Percentiles rank a stretch among this genome's conserved stretches.
These are phyloP conservation scores for Dipodascopsis uninucleata DNA, from an alignment of 805 yeast genomes.

Conservation along the genomic window DNA sequence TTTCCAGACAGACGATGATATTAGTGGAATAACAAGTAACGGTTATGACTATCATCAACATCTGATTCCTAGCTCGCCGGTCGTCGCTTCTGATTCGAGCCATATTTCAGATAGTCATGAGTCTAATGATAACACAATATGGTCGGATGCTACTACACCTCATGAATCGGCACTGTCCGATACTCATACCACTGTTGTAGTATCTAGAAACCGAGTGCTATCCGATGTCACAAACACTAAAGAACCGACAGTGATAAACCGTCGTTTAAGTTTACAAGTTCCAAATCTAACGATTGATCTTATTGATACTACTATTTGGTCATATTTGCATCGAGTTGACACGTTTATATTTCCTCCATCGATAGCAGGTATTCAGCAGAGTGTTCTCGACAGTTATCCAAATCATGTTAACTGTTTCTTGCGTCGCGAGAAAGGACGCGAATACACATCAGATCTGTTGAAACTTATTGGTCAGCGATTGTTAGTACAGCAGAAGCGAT, in stretches of 20 bases:
- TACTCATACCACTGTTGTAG: conserved; percentile 13
- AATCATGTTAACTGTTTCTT: neutral
- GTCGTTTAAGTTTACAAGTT: conserved; percentile 14
- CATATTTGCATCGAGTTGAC: conserved; percentile 15
- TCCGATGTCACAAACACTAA: conserved; percentile 16
- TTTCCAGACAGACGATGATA: no score
- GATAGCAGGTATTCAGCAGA: conserved; percentile 10
- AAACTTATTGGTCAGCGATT: conserved; percentile 13
- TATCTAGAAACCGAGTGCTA: conserved; percentile 12
- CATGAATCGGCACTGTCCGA: no score
- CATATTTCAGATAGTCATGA: no score
- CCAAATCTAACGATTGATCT: conserved; percentile 10
- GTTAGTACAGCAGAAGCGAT: conserved; percentile 14
- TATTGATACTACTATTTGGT: conserved; percentile 9
- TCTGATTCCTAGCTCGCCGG: no score
- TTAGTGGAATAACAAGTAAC: no score
- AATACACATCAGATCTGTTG: conserved; percentile 11
- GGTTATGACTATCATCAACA: no score
- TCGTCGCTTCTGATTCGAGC: no score
- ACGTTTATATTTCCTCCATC: conserved; percentile 23
- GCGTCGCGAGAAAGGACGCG: neutral
- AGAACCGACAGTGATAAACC: conserved; percentile 5
- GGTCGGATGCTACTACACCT: no score
- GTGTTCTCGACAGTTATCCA: neutral
- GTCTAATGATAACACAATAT: no score